Base-by-base conservation (phyloP, 139 green algal species). In the Coelastrella sp. region DNA sequence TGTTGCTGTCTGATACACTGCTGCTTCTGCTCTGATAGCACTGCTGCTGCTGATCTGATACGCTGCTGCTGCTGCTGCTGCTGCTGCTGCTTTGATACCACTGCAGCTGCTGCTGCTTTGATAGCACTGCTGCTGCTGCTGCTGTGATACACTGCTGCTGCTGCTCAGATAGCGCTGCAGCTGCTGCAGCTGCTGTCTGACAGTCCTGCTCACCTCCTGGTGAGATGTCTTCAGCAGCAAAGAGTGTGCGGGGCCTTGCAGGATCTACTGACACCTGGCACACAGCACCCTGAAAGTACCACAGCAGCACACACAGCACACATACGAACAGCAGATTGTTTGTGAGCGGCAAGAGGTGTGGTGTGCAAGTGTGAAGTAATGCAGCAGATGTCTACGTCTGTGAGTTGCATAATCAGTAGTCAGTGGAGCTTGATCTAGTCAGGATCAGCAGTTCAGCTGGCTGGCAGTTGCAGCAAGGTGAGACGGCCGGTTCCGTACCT, bases 171-270 rank as follows among this genome's bases (percentile, higher is more conserved):
- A 49, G 35, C 35, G 3, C 35, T 49, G 35, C 35, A 5, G 35
- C 35, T 49, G 7, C 68, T 76, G 68, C 68, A 6, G 19, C 68
- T 76, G 68, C 12, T 70, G 4, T 49, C 15, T n/a, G 17, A 10
- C 6, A 49, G 35, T 49, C 35, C 35, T 68, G 56, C 78, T 7
- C 60, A 87, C 82, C 82, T 78, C 82, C 82, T 35, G 82, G 82
- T 35, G 63, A 20, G 7, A 87, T 65, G 82, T 87, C 82, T 22
- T 65, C 25, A 20, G 82, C 27, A 27, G 82, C 82, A 87, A 87
- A 87, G 25, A 87, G 35, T 25, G 49, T 87, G 7, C 82, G 24
- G 17, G 82, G 82, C 22, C 72, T 27, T 11, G 61, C 24, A 17
- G 25, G 8, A 14, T 65, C 24, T 60, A 63, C 24, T 20, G 82